Evolutionary conservation across 2,329 filamentous ascomycete species (phyloP), one percentile per base, ranked within the genome.

Genomic region (Nigrospora oryzae): DNA sequence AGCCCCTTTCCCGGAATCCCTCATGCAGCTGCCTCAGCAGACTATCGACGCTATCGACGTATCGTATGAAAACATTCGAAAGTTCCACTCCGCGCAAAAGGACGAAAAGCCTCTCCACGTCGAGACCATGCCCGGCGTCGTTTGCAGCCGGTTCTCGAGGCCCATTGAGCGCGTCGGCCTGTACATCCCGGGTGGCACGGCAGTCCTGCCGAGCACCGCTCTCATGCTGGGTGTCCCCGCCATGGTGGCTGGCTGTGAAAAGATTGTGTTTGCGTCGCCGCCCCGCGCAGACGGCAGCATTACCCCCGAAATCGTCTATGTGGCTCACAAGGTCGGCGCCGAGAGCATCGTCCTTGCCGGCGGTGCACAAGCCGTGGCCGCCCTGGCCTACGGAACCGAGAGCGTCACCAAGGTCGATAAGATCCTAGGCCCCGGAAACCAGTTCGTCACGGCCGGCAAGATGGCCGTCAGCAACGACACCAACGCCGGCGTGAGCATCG

Each of bases 391-490:
- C 67, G 93, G 93, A 40, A 98, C 93, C 1, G 86, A 96, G 66
- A 91, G 83, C 55, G 81, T 98, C 42, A 87, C 75, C 64, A 98
- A 98, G 71, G 93, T 98, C 8, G 93, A 98, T 74, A 98, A 98
- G 79, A 96, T 98, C 55, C 80, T 97, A 12, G 93, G 93, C 0
- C 93, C 93, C 3, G 93, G 93, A 33, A 98, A 98, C 68, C 93
- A 97, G 65, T 98, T 97, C 61, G 93, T 98, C 36, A 98, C 93
- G 0, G 93, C 93, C 1, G 93, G 88, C 43, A 98, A 98, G 78
- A 98, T 98, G 93, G 77, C 90, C 56, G 93, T 98, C 37, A 88
- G 85, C 66, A 98, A 98, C 65, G 93, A 98, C 63, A 97, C 93
- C 38, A 94, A 89, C 48, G 93, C 93, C 12, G 86, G 88, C 17